phyloP scores from a whole-genome alignment of 2,329 filamentous ascomycete genomes.

The Cordyceps javanica region DNA sequence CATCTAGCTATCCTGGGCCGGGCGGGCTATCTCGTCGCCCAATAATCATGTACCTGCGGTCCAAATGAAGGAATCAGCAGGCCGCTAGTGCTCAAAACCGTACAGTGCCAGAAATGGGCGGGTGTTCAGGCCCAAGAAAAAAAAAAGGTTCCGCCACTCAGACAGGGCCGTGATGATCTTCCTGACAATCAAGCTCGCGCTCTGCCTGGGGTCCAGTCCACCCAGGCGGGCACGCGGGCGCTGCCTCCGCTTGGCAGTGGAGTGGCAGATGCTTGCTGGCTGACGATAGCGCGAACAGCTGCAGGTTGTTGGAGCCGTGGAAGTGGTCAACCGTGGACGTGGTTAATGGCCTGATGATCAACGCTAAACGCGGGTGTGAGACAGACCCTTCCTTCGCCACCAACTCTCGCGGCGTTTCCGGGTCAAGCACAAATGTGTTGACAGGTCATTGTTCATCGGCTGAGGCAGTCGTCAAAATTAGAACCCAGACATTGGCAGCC shows the following conservation, averaged over 20 bases:
- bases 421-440: neutral
- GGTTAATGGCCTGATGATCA: constrained; percentile 1
- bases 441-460: neutral
- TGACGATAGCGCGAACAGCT: neutral
- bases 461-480: neutral
- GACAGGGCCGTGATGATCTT: neutral
- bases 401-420: neutral
- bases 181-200: neutral
- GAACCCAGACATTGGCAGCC: constrained; percentile 6
- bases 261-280: neutral
- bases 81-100: constrained; percentile 3
- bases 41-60: constrained; percentile 9
- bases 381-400: constrained; percentile 1
- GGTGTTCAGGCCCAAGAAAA: neutral
- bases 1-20: neutral
- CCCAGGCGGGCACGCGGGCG: neutral
- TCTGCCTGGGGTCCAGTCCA: neutral
- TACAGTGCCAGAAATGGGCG: neutral
- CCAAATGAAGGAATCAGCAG: constrained; percentile 10
- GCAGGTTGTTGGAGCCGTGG: neutral
- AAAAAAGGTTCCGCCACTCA: neutral
- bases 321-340: neutral
- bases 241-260: neutral
- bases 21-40: neutral
- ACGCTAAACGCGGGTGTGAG: neutral